phyloP scores from a whole-genome alignment of 2,329 filamentous ascomycete species.

The Dactylellina cionopaga region DNA sequence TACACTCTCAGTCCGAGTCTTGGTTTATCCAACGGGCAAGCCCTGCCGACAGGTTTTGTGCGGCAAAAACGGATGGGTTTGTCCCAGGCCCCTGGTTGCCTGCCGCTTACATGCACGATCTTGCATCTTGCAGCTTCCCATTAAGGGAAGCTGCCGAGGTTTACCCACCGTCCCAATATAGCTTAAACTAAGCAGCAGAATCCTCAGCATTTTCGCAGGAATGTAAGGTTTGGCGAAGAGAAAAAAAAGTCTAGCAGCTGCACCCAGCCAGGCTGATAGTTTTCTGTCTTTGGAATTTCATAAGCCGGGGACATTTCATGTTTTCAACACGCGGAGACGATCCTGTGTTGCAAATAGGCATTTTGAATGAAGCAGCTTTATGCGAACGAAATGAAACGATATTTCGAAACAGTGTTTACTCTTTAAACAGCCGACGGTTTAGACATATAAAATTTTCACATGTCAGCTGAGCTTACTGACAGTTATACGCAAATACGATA shows the following conservation, averaged over 20 bases:
- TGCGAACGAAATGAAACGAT: conserved; percentile 22
- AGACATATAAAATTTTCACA: conserved; percentile 8
- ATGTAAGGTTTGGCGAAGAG: too few relatives aligned
- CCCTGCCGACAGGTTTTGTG: conserved; percentile 17
- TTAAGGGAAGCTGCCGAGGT: conserved; percentile 31
- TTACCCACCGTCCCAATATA: conserved; percentile 32
- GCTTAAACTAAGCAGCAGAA: conserved; percentile 5
- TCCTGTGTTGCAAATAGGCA: neutral
- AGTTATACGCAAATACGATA: neutral
- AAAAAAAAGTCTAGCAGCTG: neutral
- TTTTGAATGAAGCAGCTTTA: neutral
- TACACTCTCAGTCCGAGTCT: too few relatives aligned
- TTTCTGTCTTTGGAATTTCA: conserved; percentile 24
- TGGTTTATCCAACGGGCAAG: conserved; percentile 19
- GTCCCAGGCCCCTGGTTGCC: conserved; percentile 42
- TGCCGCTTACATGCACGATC: conserved; percentile 46
- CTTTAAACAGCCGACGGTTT: neutral
- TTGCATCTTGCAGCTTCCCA: conserved; percentile 23
- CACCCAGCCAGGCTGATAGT: neutral
- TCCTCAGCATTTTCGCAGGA: neutral
- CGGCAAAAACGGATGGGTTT: conserved; percentile 17
- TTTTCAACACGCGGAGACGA: neutral
- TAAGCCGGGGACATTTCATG: conserved; percentile 40
- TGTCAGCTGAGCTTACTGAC: neutral
- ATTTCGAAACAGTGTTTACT: neutral